These are phyloP conservation scores for Neocatenulostroma microsporum DNA, from an alignment of 2,329 filamentous ascomycete genomes.

Conservation along the genomic window DNA sequence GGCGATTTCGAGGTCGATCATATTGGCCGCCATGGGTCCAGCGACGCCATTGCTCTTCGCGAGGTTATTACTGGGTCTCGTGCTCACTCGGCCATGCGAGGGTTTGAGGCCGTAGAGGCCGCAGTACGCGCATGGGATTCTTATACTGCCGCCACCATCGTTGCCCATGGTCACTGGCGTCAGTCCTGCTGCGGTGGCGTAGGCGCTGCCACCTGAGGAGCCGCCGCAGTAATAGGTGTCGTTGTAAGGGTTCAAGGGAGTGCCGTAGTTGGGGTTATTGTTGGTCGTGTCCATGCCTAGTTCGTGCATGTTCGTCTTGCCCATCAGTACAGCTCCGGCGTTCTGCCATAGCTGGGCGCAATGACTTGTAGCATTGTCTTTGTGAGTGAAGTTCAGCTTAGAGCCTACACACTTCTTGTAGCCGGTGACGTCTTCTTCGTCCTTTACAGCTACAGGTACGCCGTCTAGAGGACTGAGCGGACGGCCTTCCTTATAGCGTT, in stretches of 20 bases:
- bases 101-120: slow-evolving; percentile 77
- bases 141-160: slow-evolving; percentile 65
- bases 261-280: slow-evolving; percentile 68
- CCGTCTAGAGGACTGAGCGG: slow-evolving; percentile 67
- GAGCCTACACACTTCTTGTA: slow-evolving; percentile 62
- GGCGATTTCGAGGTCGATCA: slow-evolving; percentile 70
- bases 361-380: slow-evolving; percentile 55
- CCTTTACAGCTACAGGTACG: slow-evolving; percentile 75
- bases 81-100: slow-evolving; percentile 61
- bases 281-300: slow-evolving; percentile 66
- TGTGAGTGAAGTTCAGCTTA: slow-evolving; percentile 48
- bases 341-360: slow-evolving; percentile 64
- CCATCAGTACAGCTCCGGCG: slow-evolving; percentile 66
- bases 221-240: slow-evolving; percentile 69
- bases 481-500: slow-evolving; percentile 60
- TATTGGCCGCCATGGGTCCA: slow-evolving; percentile 68
- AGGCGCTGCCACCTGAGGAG: slow-evolving; percentile 69
- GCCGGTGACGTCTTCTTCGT: slow-evolving; percentile 65
- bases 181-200: slow-evolving; percentile 60
- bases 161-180: slow-evolving; percentile 68
- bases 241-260: slow-evolving; percentile 72
- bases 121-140: slow-evolving; percentile 67
- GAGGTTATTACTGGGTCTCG: slow-evolving; percentile 50
- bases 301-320: slow-evolving; percentile 74
- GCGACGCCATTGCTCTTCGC: slow-evolving; percentile 58